phyloP scores from a whole-genome alignment of 2,329 filamentous ascomycete species.

The Mariannaea sp. region DNA sequence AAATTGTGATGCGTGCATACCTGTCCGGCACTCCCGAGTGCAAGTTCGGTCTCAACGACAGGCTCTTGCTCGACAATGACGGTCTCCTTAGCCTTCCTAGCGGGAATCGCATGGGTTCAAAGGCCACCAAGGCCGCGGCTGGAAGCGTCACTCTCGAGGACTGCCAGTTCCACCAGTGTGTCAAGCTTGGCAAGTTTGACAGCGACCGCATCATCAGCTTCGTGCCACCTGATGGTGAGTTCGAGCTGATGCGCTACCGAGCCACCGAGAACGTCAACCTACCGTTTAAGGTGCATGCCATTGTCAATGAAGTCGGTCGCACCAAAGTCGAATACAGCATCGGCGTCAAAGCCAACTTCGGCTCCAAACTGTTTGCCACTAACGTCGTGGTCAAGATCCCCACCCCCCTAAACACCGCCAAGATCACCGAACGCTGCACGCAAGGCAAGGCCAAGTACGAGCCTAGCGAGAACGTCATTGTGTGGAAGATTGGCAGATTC shows the following conservation, averaged over 20 bases:
- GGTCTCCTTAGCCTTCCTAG: slow-evolving; percentile 68
- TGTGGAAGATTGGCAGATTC: slow-evolving; percentile 99
- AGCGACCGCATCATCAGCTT: slow-evolving; percentile 96
- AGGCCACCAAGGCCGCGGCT: slow-evolving; percentile 92
- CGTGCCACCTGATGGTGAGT: slow-evolving; percentile 94
- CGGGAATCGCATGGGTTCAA: slow-evolving; percentile 79
- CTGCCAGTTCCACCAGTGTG: slow-evolving; percentile 98
- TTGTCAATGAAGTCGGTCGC: slow-evolving; percentile 95
- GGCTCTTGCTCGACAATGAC: slow-evolving; percentile 84
- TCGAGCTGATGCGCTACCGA: slow-evolving; percentile 98
- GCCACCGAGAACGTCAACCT: slow-evolving; percentile 98
- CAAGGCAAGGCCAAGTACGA: slow-evolving; percentile 99
- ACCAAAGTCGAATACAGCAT: slow-evolving; percentile 99
- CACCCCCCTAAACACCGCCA: slow-evolving; percentile 93
- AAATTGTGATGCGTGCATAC: slow-evolving; percentile 98
- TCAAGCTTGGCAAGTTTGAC: slow-evolving; percentile 96
- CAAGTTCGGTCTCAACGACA: slow-evolving; percentile 98
- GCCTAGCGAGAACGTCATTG: slow-evolving; percentile 95
- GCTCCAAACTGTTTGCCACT: slow-evolving; percentile 92
- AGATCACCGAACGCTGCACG: slow-evolving; percentile 88
- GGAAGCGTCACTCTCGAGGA: slow-evolving; percentile 96
- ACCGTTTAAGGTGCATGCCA: slow-evolving; percentile 98
- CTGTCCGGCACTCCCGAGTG: slow-evolving; percentile 95
- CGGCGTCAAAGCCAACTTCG: slow-evolving; percentile 95
- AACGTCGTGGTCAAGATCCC: slow-evolving; percentile 95